phyloP scores from a whole-genome alignment of 2,329 filamentous ascomycete genomes.

The Paracorniculantispora psalliotae region DNA sequence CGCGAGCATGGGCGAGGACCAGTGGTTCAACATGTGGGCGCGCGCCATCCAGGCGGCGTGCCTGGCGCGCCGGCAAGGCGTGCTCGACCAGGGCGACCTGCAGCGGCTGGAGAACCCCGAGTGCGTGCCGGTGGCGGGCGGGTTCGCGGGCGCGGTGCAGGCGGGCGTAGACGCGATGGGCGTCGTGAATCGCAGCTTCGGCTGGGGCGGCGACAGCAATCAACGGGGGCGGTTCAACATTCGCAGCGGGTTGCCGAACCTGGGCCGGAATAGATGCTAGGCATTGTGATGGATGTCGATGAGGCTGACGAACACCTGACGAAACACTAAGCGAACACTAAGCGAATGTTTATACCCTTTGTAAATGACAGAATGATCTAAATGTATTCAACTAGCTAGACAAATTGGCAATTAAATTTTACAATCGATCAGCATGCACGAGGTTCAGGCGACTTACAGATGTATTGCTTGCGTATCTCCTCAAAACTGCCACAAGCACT shows the following conservation, averaged over 20 bases:
- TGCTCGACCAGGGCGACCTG: conserved; percentile 55
- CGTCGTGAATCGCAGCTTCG: conserved; percentile 47
- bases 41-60: conserved; percentile 56
- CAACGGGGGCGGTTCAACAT: background rate
- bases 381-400: too few relatives aligned
- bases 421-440: too few relatives aligned
- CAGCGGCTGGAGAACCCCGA: conserved; percentile 29
- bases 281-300: background rate
- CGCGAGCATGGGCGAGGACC: conserved; percentile 49
- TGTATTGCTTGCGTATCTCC: too few relatives aligned
- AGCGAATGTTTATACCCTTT: background rate
- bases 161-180: conserved; percentile 48
- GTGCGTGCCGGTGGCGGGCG: conserved; percentile 23
- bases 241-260: background rate
- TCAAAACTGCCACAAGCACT: background rate
- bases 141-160: conserved; percentile 41
- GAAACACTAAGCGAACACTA: too few relatives aligned
- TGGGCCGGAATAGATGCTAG: conserved; percentile 17
- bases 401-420: too few relatives aligned
- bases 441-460: too few relatives aligned
- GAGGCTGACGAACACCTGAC: too few relatives aligned
- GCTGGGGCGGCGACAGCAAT: conserved; percentile 42
- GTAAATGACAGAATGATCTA: background rate
- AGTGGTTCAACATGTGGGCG: conserved; percentile 61
- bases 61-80: conserved; percentile 50